A percentile compares a stretch with the other conserved stretches of the same genome.
Evolutionary conservation across 2,329 filamentous ascomycete species (phyloP).

Genomic region (Colletotrichum graminicola): DNA sequence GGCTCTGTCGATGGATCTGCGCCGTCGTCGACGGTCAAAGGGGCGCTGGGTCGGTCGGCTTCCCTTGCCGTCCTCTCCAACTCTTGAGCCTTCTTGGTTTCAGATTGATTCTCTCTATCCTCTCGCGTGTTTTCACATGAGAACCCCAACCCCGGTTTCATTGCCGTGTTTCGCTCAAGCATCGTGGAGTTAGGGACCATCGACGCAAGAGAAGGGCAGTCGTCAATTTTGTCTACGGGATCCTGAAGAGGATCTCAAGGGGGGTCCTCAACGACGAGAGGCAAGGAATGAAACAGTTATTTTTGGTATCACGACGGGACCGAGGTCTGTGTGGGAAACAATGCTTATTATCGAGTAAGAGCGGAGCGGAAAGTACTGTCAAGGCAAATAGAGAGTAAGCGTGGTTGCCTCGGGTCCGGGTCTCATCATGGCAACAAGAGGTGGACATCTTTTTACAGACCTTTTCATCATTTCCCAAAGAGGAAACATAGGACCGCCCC

Average conservation of each 20-base stretch:
- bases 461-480: too few relatives aligned
- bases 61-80: not conserved
- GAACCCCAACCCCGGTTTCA: not conserved
- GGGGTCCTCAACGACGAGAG: not conserved
- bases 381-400: not conserved
- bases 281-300: not conserved
- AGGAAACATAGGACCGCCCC: too few relatives aligned
- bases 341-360: not conserved
- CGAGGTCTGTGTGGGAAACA: not conserved
- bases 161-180: not conserved
- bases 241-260: not conserved
- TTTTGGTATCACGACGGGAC: not conserved
- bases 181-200: not conserved
- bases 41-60: not conserved
- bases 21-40: not conserved
- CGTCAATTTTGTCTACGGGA: not conserved
- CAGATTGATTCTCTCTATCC: not conserved
- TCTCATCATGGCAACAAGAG: not conserved
- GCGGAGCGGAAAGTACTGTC: not conserved
- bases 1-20: not conserved
- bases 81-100: not conserved
- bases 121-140: not conserved
- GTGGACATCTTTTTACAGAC: too few relatives aligned
- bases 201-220: too few relatives aligned
- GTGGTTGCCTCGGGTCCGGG: not conserved